These are phyloP conservation scores for Monilinia fructigena DNA, from an alignment of 2,329 filamentous ascomycete genomes.

Conservation along the genomic window DNA sequence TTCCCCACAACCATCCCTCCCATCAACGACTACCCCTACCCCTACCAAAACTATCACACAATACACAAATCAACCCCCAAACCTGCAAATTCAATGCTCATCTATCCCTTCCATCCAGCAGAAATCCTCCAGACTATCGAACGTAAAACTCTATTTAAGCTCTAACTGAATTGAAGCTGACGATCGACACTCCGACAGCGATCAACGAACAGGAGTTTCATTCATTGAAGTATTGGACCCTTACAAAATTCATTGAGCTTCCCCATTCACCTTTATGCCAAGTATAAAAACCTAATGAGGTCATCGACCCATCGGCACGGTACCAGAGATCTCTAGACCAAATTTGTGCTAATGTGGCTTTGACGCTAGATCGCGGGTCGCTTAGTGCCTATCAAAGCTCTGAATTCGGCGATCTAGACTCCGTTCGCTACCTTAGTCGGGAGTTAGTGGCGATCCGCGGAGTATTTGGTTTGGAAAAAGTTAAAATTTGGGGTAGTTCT, in stretches of 20 bases:
- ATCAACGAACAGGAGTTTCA: neutral
- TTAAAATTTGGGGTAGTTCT: neutral
- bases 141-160: neutral
- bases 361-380: neutral
- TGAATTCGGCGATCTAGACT: neutral
- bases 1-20: neutral
- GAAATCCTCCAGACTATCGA: neutral
- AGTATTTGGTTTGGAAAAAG: neutral
- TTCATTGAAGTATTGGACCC: neutral
- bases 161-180: neutral
- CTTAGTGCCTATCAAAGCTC: neutral
- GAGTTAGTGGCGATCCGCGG: neutral
- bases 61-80: neutral
- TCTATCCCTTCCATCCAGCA: no score
- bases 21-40: neutral
- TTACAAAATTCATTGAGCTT: no score
- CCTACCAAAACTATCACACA: no score
- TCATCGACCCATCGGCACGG: neutral
- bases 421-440: neutral
- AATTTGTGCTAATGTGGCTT: neutral
- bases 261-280: neutral
- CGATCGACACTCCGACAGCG: neutral
- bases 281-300: slow-evolving; percentile 1
- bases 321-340: neutral
- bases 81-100: neutral